Percentiles rank a stretch among this genome's conserved stretches.
phyloP scores from a whole-genome alignment of 495 filamentous ascomycete species.

The Polyplosphaeria fusca region DNA sequence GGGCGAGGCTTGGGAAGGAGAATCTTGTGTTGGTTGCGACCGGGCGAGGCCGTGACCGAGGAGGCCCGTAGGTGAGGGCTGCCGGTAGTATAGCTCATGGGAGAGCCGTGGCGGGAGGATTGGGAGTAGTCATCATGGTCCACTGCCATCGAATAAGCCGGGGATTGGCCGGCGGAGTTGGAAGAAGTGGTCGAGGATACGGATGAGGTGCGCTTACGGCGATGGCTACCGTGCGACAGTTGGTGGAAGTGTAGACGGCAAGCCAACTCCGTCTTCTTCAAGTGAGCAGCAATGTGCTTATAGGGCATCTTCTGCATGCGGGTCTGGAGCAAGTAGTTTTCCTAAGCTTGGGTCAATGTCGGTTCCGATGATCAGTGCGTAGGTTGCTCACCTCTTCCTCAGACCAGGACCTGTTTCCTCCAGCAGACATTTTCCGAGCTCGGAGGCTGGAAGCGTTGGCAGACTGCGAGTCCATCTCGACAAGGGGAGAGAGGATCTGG shows the following conservation, averaged over 20 bases:
- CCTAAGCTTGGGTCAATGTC: conserved; percentile 47
- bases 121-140: conserved; percentile 33
- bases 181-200: conserved; percentile 50
- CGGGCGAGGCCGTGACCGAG: conserved; percentile 28
- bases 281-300: conserved; percentile 78
- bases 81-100: conserved; percentile 29
- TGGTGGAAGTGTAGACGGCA: conserved; percentile 84
- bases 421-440: conserved; percentile 37
- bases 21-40: conserved; percentile 35
- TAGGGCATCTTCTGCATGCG: conserved; percentile 83
- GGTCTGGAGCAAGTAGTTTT: conserved; percentile 80
- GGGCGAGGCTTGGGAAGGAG: conserved; percentile 36
- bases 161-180: conserved; percentile 32
- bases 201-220: conserved; percentile 64
- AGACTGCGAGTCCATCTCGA: conserved; percentile 28
- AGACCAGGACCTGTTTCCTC: conserved; percentile 41
- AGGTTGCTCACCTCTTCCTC: conserved; percentile 36
- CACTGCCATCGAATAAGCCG: conserved; percentile 35
- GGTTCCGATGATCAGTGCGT: neutral
- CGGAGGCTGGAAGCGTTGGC: conserved; percentile 17
- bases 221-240: conserved; percentile 74
- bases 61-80: conserved; percentile 23
- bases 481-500: conserved; percentile 34
- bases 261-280: conserved; percentile 82
- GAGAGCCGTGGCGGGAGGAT: conserved; percentile 34